Conservation (phyloP, 2,329 filamentous ascomycete genomes). For the Beauveria bassiana region DNA sequence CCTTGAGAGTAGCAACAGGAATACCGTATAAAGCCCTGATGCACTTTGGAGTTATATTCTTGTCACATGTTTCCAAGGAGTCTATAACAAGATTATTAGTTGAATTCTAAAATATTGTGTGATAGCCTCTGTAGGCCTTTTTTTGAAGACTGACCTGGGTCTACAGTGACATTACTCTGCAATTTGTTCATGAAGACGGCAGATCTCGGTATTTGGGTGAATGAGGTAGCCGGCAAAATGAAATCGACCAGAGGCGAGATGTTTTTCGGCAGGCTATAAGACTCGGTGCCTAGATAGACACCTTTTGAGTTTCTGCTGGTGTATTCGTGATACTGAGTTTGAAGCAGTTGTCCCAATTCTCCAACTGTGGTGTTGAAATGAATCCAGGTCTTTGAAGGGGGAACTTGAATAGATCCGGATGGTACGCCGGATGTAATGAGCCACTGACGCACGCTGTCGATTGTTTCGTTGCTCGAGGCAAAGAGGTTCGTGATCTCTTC, state of each 20-base stretch:
- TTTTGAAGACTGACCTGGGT: too few relatives aligned
- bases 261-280: slow-evolving; percentile 12
- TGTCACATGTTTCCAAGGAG: slow-evolving; percentile 31
- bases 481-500: background rate
- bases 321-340: too few relatives aligned
- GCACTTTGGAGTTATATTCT: slow-evolving; percentile 48
- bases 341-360: slow-evolving; percentile 21
- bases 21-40: slow-evolving; percentile 38
- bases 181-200: background rate
- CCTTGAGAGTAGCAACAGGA: slow-evolving; percentile 14
- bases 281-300: too few relatives aligned
- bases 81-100: background rate
- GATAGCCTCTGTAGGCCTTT: too few relatives aligned
- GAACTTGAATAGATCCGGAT: slow-evolving; percentile 36
- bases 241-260: slow-evolving; percentile 30
- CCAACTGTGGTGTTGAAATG: slow-evolving; percentile 12
- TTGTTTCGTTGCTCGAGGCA: slow-evolving; percentile 26
- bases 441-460: slow-evolving; percentile 46
- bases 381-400: slow-evolving; percentile 37
- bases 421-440: slow-evolving; percentile 43
- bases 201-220: too few relatives aligned
- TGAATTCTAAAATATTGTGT: too few relatives aligned
- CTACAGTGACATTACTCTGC: too few relatives aligned
- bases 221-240: slow-evolving; percentile 22
- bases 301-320: too few relatives aligned